Evolutionary conservation across 306 rosid species (phyloP).

Genomic region (Prunus fruticosa): DNA sequence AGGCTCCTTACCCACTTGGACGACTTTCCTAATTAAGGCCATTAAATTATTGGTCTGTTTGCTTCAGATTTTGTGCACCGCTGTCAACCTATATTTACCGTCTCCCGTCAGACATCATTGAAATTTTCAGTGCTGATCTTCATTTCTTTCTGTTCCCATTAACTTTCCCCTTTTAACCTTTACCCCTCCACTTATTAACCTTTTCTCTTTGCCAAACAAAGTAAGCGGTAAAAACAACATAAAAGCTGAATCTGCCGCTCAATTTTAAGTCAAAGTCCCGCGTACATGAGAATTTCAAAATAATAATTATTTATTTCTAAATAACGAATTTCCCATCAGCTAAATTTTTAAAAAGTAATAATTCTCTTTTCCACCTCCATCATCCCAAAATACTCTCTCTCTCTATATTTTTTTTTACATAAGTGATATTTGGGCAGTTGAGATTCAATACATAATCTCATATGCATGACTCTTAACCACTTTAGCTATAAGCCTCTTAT

Average conservation of each 20-base stretch:
- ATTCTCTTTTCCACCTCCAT: no score
- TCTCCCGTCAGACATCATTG: conserved; percentile 15
- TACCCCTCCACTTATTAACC: conserved; percentile 1
- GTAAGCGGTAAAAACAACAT: neutral
- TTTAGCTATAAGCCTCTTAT: no score
- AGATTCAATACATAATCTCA: no score
- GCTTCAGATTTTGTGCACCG: conserved; percentile 12
- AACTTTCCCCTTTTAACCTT: conserved; percentile 31
- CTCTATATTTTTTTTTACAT: no score
- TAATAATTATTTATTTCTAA: neutral
- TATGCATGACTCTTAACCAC: no score
- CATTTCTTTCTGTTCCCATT: conserved; percentile 61
- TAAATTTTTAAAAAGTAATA: no score
- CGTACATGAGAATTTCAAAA: no score
- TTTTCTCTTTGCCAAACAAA: neutral
- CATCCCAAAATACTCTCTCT: no score
- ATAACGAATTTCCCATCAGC: no score
- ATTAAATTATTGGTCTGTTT: conserved; percentile 22
- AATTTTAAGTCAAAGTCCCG: neutral
- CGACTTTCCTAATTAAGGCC: conserved; percentile 21
- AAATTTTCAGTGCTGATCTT: conserved; percentile 46
- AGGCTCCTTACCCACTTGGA: conserved; percentile 1
- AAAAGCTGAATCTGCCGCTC: conserved; percentile 7
- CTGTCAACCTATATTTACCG: conserved; percentile 17
- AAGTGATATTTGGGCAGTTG: no score